A percentile compares a stretch with the other conserved stretches of the same genome.
phyloP scores from a whole-genome alignment of 2,329 filamentous ascomycete species.

The Fusarium cicatricum region DNA sequence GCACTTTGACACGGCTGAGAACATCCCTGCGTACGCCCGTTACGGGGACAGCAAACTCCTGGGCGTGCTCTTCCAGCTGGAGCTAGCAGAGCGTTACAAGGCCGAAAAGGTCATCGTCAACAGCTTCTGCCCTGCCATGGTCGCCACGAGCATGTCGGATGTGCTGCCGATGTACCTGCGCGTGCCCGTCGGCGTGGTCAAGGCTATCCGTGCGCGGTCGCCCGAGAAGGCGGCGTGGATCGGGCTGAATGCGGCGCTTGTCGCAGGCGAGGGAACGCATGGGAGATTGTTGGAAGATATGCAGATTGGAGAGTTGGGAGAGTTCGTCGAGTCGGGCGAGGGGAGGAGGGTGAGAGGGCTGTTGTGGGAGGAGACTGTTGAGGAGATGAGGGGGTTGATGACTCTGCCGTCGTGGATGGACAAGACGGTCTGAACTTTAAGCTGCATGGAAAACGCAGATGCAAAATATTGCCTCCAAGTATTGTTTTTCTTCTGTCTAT shows the following conservation, averaged over 20 bases:
- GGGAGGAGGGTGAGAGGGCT: not conserved
- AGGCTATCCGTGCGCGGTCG: slow-evolving; percentile 10
- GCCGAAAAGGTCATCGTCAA: not conserved
- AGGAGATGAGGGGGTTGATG: not conserved
- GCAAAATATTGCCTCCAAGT: too few species aligned
- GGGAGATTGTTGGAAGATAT: slow-evolving; percentile 25
- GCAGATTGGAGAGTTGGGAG: not conserved
- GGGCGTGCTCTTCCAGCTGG: not conserved
- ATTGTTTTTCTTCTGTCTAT: too few species aligned
- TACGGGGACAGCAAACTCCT: not conserved
- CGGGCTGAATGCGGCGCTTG: slow-evolving; percentile 26
- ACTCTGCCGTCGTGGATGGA: not conserved
- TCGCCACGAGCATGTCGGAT: slow-evolving; percentile 18
- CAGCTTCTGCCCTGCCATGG: slow-evolving; percentile 3
- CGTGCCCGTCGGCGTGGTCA: not conserved
- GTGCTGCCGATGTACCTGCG: slow-evolving; percentile 23
- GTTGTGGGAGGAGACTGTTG: not conserved
- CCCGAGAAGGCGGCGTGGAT: slow-evolving; percentile 24
- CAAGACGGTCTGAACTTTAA: not conserved
- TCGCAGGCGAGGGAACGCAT: slow-evolving; percentile 23
- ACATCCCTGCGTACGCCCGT: not conserved
- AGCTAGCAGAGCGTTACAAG: not conserved
- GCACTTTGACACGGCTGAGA: not conserved
- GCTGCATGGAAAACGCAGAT: too few species aligned
- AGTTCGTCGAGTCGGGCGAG: not conserved